A percentile compares a stretch with the other conserved stretches of the same genome.
Evolutionary conservation across 305 asterid species (phyloP).

Genomic region (Fraxinus platypoda): DNA sequence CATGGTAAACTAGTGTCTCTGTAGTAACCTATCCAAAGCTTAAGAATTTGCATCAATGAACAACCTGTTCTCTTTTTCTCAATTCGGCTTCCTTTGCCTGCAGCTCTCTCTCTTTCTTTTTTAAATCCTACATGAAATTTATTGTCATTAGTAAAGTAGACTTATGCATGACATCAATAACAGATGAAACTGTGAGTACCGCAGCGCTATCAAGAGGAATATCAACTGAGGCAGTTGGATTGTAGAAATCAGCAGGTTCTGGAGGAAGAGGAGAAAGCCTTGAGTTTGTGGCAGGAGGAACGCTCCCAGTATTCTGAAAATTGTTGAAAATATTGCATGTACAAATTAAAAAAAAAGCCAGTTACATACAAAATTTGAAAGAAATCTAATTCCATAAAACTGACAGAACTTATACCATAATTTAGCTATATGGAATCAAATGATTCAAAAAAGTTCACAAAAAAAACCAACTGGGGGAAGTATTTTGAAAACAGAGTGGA

Average conservation of each 20-base stretch:
- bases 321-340: slow-evolving; percentile 4
- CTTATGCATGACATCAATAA: not conserved
- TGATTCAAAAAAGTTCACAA: not conserved
- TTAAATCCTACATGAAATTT: slow-evolving; percentile 63
- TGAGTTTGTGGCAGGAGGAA: slow-evolving; percentile 79
- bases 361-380: not conserved
- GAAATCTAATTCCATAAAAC: not conserved
- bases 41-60: not conserved
- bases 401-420: not conserved
- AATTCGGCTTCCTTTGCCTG: slow-evolving; percentile 96
- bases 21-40: slow-evolving; percentile 5
- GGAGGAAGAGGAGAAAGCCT: slow-evolving; percentile 96
- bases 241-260: slow-evolving; percentile 93
- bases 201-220: slow-evolving; percentile 77
- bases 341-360: not conserved
- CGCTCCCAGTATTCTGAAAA: slow-evolving; percentile 60
- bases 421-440: not conserved
- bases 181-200: slow-evolving; percentile 39
- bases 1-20: not conserved
- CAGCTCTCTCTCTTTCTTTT: slow-evolving; percentile 88
- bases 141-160: slow-evolving; percentile 23
- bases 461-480: not conserved
- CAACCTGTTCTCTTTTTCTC: slow-evolving; percentile 85
- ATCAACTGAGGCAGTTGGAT: slow-evolving; percentile 76
- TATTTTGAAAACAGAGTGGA: not conserved